Evolutionary conservation across 148 eudicot genomes (phyloP).

Genomic region (Limonium bicolor): DNA sequence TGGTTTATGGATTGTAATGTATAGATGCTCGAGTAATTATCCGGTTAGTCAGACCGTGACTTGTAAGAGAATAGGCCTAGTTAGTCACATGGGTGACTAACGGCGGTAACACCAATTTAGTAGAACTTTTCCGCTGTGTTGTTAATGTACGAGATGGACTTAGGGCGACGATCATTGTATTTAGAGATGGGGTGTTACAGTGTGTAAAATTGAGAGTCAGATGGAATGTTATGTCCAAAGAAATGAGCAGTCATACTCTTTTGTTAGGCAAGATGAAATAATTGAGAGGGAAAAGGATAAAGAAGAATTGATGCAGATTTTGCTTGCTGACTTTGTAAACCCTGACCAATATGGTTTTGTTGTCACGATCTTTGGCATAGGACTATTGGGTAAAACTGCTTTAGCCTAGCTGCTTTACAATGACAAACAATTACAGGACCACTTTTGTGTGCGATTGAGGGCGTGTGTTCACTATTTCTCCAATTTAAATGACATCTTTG

Average conservation of each 20-base stretch:
- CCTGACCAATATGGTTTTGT: not conserved
- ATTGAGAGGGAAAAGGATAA: conserved; percentile 1
- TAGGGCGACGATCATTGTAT: no score
- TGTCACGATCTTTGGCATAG: conserved; percentile 16
- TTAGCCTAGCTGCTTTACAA: conserved; percentile 13
- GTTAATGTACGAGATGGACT: no score
- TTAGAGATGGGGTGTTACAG: no score
- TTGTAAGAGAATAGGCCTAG: no score
- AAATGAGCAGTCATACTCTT: not conserved
- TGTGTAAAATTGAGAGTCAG: no score
- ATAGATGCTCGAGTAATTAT: no score
- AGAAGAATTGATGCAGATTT: not conserved
- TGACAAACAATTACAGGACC: conserved; percentile 2
- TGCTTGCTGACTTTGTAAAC: not conserved
- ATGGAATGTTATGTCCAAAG: no score
- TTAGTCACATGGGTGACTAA: no score
- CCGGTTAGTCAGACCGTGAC: no score
- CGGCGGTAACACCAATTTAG: no score
- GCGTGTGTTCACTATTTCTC: conserved; percentile 11
- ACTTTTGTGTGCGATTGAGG: conserved; percentile 14
- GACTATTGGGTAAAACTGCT: conserved; percentile 19
- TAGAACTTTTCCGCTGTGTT: no score
- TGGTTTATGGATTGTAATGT: no score
- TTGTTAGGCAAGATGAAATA: not conserved
- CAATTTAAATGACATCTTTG: conserved; percentile 4